Conservation (phyloP, 2,329 filamentous ascomycete species). For the Graphilbum fragrans region DNA sequence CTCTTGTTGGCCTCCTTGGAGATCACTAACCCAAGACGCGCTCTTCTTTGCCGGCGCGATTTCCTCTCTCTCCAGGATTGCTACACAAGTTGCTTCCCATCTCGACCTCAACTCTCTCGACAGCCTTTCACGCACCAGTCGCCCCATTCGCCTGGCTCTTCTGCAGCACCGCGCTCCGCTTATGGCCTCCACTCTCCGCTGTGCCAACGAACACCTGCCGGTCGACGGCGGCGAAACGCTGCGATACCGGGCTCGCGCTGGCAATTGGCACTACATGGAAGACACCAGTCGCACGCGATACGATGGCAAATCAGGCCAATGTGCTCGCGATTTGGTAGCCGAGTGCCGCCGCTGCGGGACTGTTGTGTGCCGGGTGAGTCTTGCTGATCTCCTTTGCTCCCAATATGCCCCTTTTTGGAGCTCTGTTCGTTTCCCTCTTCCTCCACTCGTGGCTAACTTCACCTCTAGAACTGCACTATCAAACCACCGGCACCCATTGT, state of each 20-base stretch:
- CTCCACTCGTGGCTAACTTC: background rate
- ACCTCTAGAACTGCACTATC: constrained; percentile 68
- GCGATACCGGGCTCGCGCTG: constrained; percentile 43
- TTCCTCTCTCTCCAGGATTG: constrained; percentile 49
- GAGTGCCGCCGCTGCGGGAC: constrained; percentile 68
- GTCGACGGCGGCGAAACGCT: constrained; percentile 43
- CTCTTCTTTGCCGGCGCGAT: constrained; percentile 5
- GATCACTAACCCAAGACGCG: constrained; percentile 6
- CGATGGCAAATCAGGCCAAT: constrained; percentile 60
- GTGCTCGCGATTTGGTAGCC: constrained; percentile 77
- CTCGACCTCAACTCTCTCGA: constrained; percentile 84
- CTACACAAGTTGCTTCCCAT: constrained; percentile 59
- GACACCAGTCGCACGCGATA: constrained; percentile 31
- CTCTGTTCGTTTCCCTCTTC: background rate
- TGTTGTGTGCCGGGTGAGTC: constrained; percentile 68
- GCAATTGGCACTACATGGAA: constrained; percentile 49
- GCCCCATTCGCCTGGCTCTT: constrained; percentile 64
- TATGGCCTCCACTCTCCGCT: constrained; percentile 64
- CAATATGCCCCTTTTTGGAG: background rate
- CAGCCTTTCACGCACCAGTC: constrained; percentile 70
- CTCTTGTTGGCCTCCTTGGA: background rate
- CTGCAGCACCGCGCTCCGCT: constrained; percentile 68
- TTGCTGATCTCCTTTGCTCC: too few relatives aligned
- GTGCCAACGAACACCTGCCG: constrained; percentile 54
- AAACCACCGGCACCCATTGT: constrained; percentile 61